Evolutionary conservation across 1,284 basidiomycete genomes (phyloP).

Genomic region (Trametes pubescens): DNA sequence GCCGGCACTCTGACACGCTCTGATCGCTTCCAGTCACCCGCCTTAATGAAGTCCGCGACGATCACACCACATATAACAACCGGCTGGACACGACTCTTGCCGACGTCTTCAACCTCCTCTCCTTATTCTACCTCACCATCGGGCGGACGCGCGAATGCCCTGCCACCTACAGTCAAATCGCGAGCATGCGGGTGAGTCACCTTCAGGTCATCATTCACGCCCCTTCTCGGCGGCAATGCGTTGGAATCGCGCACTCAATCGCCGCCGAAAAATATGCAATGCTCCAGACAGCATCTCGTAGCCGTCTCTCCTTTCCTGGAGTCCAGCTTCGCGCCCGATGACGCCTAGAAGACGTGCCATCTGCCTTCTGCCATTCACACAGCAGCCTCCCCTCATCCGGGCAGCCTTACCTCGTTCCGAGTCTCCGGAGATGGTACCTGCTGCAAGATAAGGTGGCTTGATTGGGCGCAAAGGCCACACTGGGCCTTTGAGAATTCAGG

Average conservation of each 20-base stretch:
- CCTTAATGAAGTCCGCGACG: constrained; percentile 91
- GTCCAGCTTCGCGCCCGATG: constrained; percentile 15
- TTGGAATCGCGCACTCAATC: constrained; percentile 14
- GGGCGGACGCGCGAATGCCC: constrained; percentile 93
- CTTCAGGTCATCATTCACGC: constrained; percentile 4
- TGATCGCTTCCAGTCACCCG: constrained; percentile 74
- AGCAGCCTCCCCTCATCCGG: constrained; percentile 22
- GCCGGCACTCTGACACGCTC: constrained; percentile 19
- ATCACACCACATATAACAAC: constrained; percentile 81
- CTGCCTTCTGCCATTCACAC: constrained; percentile 24
- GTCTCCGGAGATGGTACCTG: constrained; percentile 18
- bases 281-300: constrained; percentile 18
- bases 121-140: constrained; percentile 93
- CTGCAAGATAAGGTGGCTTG: constrained; percentile 27
- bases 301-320: constrained; percentile 4
- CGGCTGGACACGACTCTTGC: constrained; percentile 91
- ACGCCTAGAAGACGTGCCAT: constrained; percentile 7
- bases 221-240: constrained; percentile 15
- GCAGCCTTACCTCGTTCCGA: constrained; percentile 29
- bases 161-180: constrained; percentile 93
- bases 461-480: constrained; percentile 23
- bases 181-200: constrained; percentile 87
- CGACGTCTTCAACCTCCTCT: constrained; percentile 92
- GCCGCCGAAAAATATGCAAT: constrained; percentile 18
- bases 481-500: constrained; percentile 21